Evolutionary conservation across 2,329 filamentous ascomycete species (phyloP).

Genomic region (Trichothecium roseum): DNA sequence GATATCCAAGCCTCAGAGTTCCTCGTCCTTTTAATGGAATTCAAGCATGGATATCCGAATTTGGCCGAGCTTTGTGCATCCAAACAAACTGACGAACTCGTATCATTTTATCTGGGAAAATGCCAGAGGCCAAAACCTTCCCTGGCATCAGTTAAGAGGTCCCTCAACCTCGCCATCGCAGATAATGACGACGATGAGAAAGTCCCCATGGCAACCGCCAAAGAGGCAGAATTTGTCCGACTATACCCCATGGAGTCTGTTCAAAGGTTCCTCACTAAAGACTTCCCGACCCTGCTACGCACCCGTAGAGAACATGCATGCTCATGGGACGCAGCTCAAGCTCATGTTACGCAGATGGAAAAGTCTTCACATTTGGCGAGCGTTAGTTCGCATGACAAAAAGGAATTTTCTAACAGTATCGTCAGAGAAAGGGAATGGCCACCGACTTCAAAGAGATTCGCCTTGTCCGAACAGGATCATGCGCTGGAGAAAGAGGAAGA

Average conservation of each 20-base stretch:
- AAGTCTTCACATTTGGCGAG: background rate
- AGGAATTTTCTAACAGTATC: background rate
- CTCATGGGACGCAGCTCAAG: slow-evolving; percentile 43
- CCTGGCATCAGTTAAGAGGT: background rate
- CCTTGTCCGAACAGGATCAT: slow-evolving; percentile 17
- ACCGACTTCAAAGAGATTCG: slow-evolving; percentile 4
- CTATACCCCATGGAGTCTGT: background rate
- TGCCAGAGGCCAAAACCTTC: slow-evolving; percentile 1
- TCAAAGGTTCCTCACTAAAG: slow-evolving; percentile 52
- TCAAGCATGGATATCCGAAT: slow-evolving; percentile 46
- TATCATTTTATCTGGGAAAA: background rate
- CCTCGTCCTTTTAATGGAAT: slow-evolving; percentile 59
- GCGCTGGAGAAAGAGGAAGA: slow-evolving; percentile 17
- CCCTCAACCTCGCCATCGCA: background rate
- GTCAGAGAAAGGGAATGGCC: background rate
- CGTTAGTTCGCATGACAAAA: background rate
- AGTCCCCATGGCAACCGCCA: background rate
- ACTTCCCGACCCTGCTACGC: slow-evolving; percentile 52
- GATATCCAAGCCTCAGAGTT: slow-evolving; percentile 53
- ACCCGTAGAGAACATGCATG: slow-evolving; percentile 41
- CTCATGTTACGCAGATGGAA: slow-evolving; percentile 4
- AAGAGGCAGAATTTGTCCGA: background rate
- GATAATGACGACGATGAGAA: background rate
- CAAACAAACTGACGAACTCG: background rate
- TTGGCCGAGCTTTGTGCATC: slow-evolving; percentile 38